A percentile compares a stretch with the other conserved stretches of the same genome.
These are phyloP conservation scores for Chloropicon primus DNA, from an alignment of 139 green algal species.

Conservation along the genomic window DNA sequence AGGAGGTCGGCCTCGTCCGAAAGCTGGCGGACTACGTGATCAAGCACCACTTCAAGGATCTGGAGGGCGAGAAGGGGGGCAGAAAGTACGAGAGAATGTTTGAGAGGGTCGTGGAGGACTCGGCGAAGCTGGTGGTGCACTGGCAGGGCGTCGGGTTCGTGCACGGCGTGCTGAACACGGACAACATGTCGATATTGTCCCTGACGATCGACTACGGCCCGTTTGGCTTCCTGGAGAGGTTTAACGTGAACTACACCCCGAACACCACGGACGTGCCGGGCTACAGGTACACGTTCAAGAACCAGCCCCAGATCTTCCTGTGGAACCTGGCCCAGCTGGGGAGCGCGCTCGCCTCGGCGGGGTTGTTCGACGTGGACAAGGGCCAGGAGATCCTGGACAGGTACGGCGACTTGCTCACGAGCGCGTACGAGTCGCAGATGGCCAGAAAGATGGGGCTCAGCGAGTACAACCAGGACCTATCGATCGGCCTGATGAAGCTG, in stretches of 20 bases:
- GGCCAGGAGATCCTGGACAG: conserved; percentile 32
- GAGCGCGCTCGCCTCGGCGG: conserved; percentile 29
- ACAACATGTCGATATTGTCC: conserved; percentile 86
- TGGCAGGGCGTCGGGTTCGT: conserved; percentile 52
- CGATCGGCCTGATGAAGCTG: conserved; percentile 30
- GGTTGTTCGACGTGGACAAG: conserved; percentile 28
- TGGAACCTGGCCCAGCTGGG: conserved; percentile 57
- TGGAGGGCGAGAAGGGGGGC: conserved; percentile 18
- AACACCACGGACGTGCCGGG: conserved; percentile 75
- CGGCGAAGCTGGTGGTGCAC: conserved; percentile 51
- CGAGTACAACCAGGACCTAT: conserved; percentile 38
- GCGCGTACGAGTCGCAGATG: conserved; percentile 29
- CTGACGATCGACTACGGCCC: conserved; percentile 65
- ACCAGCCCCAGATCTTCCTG: conserved; percentile 47
- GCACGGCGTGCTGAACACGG: conserved; percentile 86
- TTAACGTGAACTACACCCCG: conserved; percentile 82
- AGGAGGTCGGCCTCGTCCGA: conserved; percentile 32
- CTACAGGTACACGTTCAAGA: conserved; percentile 33
- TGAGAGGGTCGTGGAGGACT: conserved; percentile 43
- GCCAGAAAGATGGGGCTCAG: conserved; percentile 54
- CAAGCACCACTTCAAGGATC: conserved; percentile 62
- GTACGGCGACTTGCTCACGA: conserved; percentile 32
- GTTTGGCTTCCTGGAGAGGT: conserved; percentile 73
- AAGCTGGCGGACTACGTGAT: conserved; percentile 68
- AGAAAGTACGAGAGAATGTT: conserved; percentile 45